A percentile compares a stretch with the other conserved stretches of the same genome.
These are phyloP conservation scores for Lepidopterella palustris DNA, from an alignment of 495 filamentous ascomycete genomes.

Conservation along the genomic window DNA sequence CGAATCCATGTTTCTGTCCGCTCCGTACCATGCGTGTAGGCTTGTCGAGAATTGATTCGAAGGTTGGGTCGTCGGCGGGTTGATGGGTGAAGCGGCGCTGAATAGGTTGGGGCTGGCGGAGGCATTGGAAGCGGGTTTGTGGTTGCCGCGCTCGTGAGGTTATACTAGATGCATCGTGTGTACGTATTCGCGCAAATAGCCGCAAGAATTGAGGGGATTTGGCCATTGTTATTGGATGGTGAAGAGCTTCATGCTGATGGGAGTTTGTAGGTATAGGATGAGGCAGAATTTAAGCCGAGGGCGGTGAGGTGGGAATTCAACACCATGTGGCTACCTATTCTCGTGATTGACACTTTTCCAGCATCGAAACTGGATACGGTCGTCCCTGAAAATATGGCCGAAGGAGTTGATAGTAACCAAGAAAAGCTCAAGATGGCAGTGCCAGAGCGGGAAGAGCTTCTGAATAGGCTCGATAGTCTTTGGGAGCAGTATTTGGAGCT, in stretches of 20 bases:
- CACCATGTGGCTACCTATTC: too few relatives aligned
- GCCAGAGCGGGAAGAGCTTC: constrained; percentile 8
- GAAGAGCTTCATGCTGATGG: not conserved
- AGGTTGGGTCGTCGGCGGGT: constrained; percentile 61
- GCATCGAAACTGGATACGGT: not conserved
- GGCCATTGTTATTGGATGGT: constrained; percentile 15
- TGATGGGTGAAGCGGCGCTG: constrained; percentile 7
- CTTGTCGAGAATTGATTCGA: constrained; percentile 78
- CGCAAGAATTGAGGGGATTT: constrained; percentile 21
- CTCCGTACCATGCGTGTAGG: constrained; percentile 69
- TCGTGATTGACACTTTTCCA: too few relatives aligned
- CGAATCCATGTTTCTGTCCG: constrained; percentile 68
- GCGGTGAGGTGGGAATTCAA: not conserved
- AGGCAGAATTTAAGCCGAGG: not conserved
- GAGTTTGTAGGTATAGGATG: constrained; percentile 4
- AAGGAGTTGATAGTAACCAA: too few relatives aligned
- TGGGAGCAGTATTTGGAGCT: constrained; percentile 63
- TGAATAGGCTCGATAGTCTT: constrained; percentile 50
- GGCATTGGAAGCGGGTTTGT: constrained; percentile 15
- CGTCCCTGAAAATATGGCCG: constrained; percentile 9
- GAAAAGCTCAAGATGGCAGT: not conserved
- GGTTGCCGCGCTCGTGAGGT: not conserved
- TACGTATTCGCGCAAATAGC: constrained; percentile 14
- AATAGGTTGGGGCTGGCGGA: constrained; percentile 14
- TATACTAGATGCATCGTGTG: constrained; percentile 1